phyloP scores from a whole-genome alignment of 148 eudicot genomes.

The Nepenthes gracilis region DNA sequence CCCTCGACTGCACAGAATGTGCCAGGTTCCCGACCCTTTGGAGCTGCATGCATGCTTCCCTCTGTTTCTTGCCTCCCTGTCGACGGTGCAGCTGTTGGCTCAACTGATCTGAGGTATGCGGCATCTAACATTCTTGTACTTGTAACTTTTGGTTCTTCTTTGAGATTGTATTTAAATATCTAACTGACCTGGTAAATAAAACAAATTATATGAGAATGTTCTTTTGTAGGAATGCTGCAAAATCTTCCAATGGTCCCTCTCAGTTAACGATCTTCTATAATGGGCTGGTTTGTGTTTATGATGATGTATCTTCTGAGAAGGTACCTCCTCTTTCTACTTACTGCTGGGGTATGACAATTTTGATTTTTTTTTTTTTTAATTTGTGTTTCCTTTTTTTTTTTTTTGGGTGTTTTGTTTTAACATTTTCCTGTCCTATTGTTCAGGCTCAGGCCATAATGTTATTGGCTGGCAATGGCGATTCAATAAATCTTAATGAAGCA shows the following conservation, averaged over 20 bases:
- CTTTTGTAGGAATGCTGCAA: constrained; percentile 31
- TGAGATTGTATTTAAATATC: background rate
- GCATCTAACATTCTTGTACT: background rate
- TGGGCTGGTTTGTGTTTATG: constrained; percentile 70
- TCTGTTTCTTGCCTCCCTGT: constrained; percentile 11
- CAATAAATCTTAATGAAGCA: constrained; percentile 12
- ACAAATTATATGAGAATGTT: background rate
- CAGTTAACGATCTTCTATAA: constrained; percentile 71
- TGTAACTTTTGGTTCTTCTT: too few species aligned
- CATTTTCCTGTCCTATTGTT: background rate
- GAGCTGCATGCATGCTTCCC: constrained; percentile 6
- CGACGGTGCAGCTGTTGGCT: constrained; percentile 41
- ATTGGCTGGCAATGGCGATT: constrained; percentile 58
- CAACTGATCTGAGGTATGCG: constrained; percentile 55
- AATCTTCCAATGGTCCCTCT: constrained; percentile 37
- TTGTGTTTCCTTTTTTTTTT: background rate
- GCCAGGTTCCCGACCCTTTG: constrained; percentile 8
- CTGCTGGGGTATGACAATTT: background rate
- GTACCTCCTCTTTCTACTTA: constrained; percentile 17
- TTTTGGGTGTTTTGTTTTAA: background rate
- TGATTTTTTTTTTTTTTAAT: background rate
- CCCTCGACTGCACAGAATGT: constrained; percentile 9
- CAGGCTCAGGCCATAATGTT: constrained; percentile 88
- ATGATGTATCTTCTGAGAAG: constrained; percentile 66
- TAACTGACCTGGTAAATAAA: background rate